Base-by-base conservation (phyloP, 2,329 filamentous ascomycete species). In the Microsporum ferrugineum region DNA sequence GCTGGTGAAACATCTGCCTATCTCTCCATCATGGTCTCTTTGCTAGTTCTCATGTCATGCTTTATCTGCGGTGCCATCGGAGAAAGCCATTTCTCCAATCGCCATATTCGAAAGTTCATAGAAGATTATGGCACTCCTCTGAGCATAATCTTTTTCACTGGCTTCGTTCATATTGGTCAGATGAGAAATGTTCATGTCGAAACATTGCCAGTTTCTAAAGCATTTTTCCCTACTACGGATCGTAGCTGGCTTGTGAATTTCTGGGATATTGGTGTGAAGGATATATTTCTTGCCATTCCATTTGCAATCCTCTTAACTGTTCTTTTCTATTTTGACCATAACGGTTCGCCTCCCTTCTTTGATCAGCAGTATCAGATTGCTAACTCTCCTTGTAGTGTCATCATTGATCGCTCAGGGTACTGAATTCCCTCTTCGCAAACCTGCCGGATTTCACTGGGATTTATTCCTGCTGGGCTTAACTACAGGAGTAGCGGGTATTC, bases 271-370 rank as follows among this genome's bases (percentile, higher is more conserved):
- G 77, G 77, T 53, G 83, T 87, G 4, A 81, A 80, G 0, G 86
- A 95, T 61, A 80, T 94, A 5, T 95, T 95, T 70, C 78, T 91
- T 49, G 90, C 91, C 0, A 82, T 95, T n/a, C 91, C 91, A 0
- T 95, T 95, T 75, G 90, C 89, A 0, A 69, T 95, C 38, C 77
- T 95, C 1, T 78, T 95, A 14, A 95, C 90, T 0, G 85, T 95
- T 27, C 76, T 95, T 3, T 95, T 95, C 71, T 95, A 88, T 77
- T 95, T 94, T 71, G 90, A 95, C 69, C 90, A 95, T 69, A 95
- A 94, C 67, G 87, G 87, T 88, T 36, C 27, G 10, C 34, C n/a
- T n/a, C n/a, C 58, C 34, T 43, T n/a, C n/a, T n/a, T 51, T 51
- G 31, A 12, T 29, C 23, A 12, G n/a, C 12, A 33, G 41, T 3